These are phyloP conservation scores for Periconia digitata DNA, from an alignment of 2,329 filamentous ascomycete genomes.

Conservation along the genomic window DNA sequence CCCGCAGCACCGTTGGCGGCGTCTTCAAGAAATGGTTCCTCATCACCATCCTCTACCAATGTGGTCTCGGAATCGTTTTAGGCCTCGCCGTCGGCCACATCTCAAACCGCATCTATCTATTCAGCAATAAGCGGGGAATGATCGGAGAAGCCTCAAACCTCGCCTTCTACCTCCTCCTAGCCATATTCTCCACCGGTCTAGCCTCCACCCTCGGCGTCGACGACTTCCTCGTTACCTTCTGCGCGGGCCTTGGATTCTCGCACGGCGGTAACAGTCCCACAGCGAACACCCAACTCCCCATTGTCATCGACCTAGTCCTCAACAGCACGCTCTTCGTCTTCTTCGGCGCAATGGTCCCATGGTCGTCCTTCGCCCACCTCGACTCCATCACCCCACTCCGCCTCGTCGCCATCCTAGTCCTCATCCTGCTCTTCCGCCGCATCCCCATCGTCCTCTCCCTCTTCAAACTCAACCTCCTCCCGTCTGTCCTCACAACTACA, in stretches of 20 bases:
- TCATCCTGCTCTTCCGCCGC: conserved; percentile 56
- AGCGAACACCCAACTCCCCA: conserved; percentile 49
- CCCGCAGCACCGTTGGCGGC: conserved; percentile 38
- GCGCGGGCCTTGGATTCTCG: conserved; percentile 57
- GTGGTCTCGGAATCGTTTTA: conserved; percentile 50
- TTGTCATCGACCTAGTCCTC: conserved; percentile 58
- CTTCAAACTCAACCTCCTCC: conserved; percentile 48
- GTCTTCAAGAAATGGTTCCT: conserved; percentile 56
- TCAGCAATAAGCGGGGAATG: conserved; percentile 48
- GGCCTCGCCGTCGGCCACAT: conserved; percentile 51
- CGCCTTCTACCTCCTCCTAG: conserved; percentile 59
- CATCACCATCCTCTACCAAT: conserved; percentile 59
- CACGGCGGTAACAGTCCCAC: conserved; percentile 57
- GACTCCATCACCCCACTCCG: conserved; percentile 45
- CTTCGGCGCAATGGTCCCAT: conserved; percentile 58
- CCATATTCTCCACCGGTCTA: conserved; percentile 55
- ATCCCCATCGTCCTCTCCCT: conserved; percentile 54
- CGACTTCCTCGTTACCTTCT: conserved; percentile 60
- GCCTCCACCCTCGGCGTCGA: conserved; percentile 56
- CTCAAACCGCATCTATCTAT: conserved; percentile 53
- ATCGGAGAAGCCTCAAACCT: conserved; percentile 55
- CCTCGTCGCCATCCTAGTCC: conserved; percentile 49
- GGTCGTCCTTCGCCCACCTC: conserved; percentile 44
- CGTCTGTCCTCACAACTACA: conserved; percentile 51
- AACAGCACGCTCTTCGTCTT: conserved; percentile 60